These are phyloP conservation scores for Metschnikowia baotianmanensis DNA, from an alignment of 805 yeast species.

Conservation along the genomic window DNA sequence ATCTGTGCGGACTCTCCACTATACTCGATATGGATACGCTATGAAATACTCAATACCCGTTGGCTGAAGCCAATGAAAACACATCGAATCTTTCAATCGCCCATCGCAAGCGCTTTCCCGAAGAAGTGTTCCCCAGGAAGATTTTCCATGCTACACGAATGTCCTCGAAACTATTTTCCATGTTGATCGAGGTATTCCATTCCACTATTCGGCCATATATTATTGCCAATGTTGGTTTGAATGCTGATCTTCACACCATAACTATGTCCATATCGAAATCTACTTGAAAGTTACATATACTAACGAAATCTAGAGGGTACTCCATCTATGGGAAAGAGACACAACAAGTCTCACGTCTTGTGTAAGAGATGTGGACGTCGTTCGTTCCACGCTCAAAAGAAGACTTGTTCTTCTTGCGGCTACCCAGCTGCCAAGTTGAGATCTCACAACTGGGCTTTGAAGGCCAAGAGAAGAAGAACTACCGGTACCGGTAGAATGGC, in stretches of 20 bases:
- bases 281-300: constrained; percentile 17
- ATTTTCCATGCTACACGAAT: too few relatives aligned
- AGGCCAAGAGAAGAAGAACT: constrained; percentile 99
- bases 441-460: constrained; percentile 98
- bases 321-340: constrained; percentile 99
- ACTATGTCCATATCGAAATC: not conserved
- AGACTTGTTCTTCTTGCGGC: constrained; percentile 98
- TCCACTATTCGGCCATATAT: too few relatives aligned
- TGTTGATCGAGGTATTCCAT: too few relatives aligned
- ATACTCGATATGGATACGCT: not conserved
- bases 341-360: constrained; percentile 98
- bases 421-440: constrained; percentile 99
- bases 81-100: not conserved
- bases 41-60: not conserved
- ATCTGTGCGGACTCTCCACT: not conserved
- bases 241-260: too few relatives aligned
- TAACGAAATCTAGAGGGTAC: constrained; percentile 76
- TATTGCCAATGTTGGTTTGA: too few relatives aligned
- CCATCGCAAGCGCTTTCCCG: not conserved
- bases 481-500: constrained; percentile 99
- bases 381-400: constrained; percentile 99
- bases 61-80: not conserved
- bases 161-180: too few relatives aligned
- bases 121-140: too few relatives aligned
- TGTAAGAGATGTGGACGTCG: constrained; percentile 99